These are phyloP conservation scores for Skeletonema marinoi DNA, from an alignment of 108 stramenopile species.

Conservation along the genomic window DNA sequence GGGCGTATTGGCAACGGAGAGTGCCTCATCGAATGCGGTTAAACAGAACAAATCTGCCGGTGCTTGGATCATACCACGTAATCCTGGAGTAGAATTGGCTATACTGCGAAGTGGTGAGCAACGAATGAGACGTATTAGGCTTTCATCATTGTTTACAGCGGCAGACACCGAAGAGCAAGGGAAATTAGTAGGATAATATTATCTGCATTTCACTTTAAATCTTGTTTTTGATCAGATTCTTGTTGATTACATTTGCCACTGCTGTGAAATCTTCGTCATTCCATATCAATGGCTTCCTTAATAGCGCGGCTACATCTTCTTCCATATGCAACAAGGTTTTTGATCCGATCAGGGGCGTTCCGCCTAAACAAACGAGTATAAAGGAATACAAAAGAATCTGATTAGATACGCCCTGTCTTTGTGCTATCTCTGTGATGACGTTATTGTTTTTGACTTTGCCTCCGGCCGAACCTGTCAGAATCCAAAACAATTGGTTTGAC, in stretches of 20 bases:
- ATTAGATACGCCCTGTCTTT: conserved; percentile 23
- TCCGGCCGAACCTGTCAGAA: conserved; percentile 34
- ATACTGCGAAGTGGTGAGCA: conserved; percentile 25
- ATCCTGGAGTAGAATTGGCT: conserved; percentile 44
- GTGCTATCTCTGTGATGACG: conserved; percentile 17
- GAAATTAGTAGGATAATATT: neutral
- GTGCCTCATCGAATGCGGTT: neutral
- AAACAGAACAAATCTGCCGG: neutral
- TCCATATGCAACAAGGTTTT: conserved; percentile 21
- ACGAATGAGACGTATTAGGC: conserved; percentile 42
- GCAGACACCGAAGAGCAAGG: neutral
- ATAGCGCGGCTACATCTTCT: conserved; percentile 31
- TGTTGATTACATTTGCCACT: conserved; percentile 26
- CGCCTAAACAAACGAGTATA: conserved; percentile 22
- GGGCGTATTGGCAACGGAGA: neutral
- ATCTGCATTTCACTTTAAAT: neutral
- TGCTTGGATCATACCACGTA: conserved; percentile 19
- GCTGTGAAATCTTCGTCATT: conserved; percentile 12
- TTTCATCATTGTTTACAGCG: conserved; percentile 25
- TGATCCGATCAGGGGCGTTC: conserved; percentile 28
- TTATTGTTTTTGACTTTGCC: conserved; percentile 27
- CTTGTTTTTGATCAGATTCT: conserved; percentile 12
- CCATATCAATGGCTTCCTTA: conserved; percentile 16
- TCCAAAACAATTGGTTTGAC: conserved; percentile 38
- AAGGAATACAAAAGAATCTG: conserved; percentile 34